Conservation (phyloP, 805 yeast genomes). For the Pichia rugopelliculosa region DNA sequence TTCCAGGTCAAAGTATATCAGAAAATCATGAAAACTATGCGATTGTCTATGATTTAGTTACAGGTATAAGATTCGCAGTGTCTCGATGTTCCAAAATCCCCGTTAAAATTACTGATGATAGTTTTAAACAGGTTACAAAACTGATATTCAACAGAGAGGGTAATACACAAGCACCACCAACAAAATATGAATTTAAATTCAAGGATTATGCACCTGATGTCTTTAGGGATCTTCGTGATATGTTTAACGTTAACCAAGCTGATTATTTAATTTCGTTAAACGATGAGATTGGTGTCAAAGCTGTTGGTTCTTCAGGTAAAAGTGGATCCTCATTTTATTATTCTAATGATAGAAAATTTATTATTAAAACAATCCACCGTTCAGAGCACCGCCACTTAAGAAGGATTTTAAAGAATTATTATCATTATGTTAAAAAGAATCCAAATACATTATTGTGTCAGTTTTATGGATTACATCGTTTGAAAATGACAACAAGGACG, state of each 20-base stretch:
- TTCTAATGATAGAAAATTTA: slow-evolving; percentile 87
- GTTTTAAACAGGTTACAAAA: slow-evolving; percentile 68
- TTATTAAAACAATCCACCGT: slow-evolving; percentile 92
- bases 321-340: slow-evolving; percentile 95
- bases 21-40: slow-evolving; percentile 94
- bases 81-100: slow-evolving; percentile 84
- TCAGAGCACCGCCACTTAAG: slow-evolving; percentile 83
- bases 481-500: slow-evolving; percentile 69
- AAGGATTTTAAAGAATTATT: slow-evolving; percentile 64
- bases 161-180: slow-evolving; percentile 83
- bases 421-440: slow-evolving; percentile 69
- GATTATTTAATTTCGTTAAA: slow-evolving; percentile 90
- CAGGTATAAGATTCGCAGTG: slow-evolving; percentile 94
- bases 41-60: slow-evolving; percentile 93
- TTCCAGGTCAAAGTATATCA: slow-evolving; percentile 25
- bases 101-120: slow-evolving; percentile 61
- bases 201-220: slow-evolving; percentile 96
- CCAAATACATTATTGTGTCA: slow-evolving; percentile 92
- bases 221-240: slow-evolving; percentile 71
- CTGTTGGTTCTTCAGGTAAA: slow-evolving; percentile 92
- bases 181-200: slow-evolving; percentile 92
- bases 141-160: slow-evolving; percentile 83
- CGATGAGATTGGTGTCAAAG: slow-evolving; percentile 85
- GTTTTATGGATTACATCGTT: slow-evolving; percentile 90
- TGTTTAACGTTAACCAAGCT: slow-evolving; percentile 89